Evolutionary conservation across 2,329 filamentous ascomycete species (phyloP).

Genomic region (Talaromyces marneffei): DNA sequence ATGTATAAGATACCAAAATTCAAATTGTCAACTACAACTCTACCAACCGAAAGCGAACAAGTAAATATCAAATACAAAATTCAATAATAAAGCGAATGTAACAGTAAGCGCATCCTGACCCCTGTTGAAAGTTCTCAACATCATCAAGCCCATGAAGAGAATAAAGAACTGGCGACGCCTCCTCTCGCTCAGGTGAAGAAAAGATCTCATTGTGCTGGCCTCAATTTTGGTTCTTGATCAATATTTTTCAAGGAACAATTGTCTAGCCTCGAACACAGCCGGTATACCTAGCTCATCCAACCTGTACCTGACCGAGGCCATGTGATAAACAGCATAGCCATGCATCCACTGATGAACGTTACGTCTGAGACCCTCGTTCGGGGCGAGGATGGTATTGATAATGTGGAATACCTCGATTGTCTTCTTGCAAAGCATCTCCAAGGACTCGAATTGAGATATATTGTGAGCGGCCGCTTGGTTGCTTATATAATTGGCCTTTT

Average conservation of each 20-base stretch:
- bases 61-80: no score
- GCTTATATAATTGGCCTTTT: not conserved
- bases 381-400: not conserved
- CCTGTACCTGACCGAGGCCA: constrained; percentile 4
- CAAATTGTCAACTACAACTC: no score
- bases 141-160: no score
- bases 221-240: not conserved
- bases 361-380: not conserved
- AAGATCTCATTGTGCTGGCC: not conserved
- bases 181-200: no score
- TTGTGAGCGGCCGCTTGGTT: not conserved
- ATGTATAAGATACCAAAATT: no score
- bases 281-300: constrained; percentile 6
- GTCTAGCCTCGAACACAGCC: not conserved
- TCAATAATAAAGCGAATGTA: no score
- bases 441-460: not conserved
- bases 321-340: constrained; percentile 2
- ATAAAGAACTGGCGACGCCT: no score
- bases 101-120: no score
- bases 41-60: no score
- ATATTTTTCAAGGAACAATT: not conserved
- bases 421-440: not conserved
- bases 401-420: not conserved
- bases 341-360: not conserved
- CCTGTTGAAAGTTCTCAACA: no score